Percentiles rank a stretch among this genome's conserved stretches.
Evolutionary conservation across 495 filamentous ascomycete species (phyloP).

Genomic region (Platismatia glauca): DNA sequence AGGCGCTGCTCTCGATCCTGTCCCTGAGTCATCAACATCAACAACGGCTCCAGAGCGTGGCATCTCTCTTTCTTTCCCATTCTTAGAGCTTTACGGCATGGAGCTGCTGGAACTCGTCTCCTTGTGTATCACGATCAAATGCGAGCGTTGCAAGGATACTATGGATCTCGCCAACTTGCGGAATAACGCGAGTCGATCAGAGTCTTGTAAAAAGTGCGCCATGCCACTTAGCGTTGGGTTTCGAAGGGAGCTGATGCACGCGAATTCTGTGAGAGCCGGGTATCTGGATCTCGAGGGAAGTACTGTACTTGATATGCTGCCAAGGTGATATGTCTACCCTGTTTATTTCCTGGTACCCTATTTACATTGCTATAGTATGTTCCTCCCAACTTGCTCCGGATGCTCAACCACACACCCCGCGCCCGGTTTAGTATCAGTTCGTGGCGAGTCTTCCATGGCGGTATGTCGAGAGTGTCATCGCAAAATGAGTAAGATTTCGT

Average conservation of each 20-base stretch:
- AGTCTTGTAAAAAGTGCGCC: slow-evolving; percentile 70
- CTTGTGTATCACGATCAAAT: slow-evolving; percentile 69
- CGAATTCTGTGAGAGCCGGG: slow-evolving; percentile 65
- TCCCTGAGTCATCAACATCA: slow-evolving; percentile 18
- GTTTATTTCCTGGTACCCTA: not conserved
- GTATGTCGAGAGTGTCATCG: slow-evolving; percentile 74
- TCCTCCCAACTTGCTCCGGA: slow-evolving; percentile 70
- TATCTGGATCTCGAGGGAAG: slow-evolving; percentile 79
- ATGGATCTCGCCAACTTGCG: slow-evolving; percentile 64
- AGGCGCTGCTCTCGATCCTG: slow-evolving; percentile 28
- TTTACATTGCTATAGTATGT: slow-evolving; percentile 38
- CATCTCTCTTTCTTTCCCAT: slow-evolving; percentile 74
- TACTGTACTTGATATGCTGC: slow-evolving; percentile 68
- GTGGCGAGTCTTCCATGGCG: slow-evolving; percentile 67
- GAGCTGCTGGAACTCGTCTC: slow-evolving; percentile 66
- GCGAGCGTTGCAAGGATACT: slow-evolving; percentile 71
- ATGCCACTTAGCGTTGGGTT: slow-evolving; percentile 60
- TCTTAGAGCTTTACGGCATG: slow-evolving; percentile 69
- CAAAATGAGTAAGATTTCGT: slow-evolving; percentile 56
- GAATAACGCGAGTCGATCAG: slow-evolving; percentile 32
- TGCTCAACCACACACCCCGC: slow-evolving; percentile 62
- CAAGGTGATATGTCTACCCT: slow-evolving; percentile 31
- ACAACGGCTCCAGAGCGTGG: slow-evolving; percentile 46
- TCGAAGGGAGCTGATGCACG: slow-evolving; percentile 67
- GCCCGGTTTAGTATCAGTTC: slow-evolving; percentile 59